These are phyloP conservation scores for Russula griseocarnosa DNA, from an alignment of 768 basidiomycete genomes.

Conservation along the genomic window DNA sequence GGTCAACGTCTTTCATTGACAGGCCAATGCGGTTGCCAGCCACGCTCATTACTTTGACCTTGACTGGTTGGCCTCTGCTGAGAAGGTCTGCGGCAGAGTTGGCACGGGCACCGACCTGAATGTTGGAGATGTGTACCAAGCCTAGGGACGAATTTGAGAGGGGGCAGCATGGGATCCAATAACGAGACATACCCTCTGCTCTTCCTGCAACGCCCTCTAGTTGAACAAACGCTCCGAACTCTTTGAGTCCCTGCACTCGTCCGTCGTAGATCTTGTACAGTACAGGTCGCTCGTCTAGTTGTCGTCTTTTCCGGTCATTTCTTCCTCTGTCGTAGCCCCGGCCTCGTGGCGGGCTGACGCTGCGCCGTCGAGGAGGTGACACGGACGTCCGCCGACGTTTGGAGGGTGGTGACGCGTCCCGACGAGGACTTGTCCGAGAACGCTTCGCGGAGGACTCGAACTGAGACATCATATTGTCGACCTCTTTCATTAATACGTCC, in stretches of 20 bases:
- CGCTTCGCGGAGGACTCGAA: constrained; percentile 68
- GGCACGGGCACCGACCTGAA: constrained; percentile 78
- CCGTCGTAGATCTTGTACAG: constrained; percentile 95
- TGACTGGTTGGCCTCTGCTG: constrained; percentile 77
- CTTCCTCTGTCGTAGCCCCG: constrained; percentile 45
- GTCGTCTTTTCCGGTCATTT: constrained; percentile 40
- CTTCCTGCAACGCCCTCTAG: constrained; percentile 84
- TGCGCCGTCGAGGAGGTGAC: constrained; percentile 46
- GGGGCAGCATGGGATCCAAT: constrained; percentile 18
- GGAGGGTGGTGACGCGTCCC: constrained; percentile 38
- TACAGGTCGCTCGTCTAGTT: constrained; percentile 76
- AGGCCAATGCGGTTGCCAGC: constrained; percentile 77
- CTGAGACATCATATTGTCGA: constrained; percentile 84
- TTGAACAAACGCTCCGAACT: constrained; percentile 93
- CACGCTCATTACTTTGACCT: constrained; percentile 95
- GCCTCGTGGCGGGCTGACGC: constrained; percentile 58
- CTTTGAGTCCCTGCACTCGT: constrained; percentile 78
- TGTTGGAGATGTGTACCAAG: constrained; percentile 96
- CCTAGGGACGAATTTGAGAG: constrained; percentile 44
- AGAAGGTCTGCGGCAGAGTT: constrained; percentile 86
- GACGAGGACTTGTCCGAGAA: constrained; percentile 40
- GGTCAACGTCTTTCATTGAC: constrained; percentile 99
- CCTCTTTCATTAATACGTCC: constrained; percentile 81
- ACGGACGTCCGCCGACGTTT: constrained; percentile 59
- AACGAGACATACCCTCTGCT: constrained; percentile 70